Percentiles rank a stretch among this genome's conserved stretches.
phyloP scores from a whole-genome alignment of 257 asterid genomes.

The Verbena officinalis region DNA sequence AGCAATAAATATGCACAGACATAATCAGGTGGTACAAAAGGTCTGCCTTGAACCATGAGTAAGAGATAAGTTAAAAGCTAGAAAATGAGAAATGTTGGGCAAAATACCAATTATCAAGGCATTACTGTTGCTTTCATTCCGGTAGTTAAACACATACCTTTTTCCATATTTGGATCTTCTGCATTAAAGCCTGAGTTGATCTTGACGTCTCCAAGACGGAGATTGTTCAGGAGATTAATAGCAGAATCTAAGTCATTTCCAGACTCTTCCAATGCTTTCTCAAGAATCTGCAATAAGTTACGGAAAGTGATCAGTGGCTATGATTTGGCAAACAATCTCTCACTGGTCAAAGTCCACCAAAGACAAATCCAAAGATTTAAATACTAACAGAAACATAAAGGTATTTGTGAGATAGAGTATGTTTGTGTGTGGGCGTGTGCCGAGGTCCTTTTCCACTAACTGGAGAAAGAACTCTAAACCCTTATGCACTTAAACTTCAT shows the following conservation, averaged over 20 bases:
- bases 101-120: slow-evolving; percentile 5
- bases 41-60: not conserved
- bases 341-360: not conserved
- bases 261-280: slow-evolving; percentile 53
- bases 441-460: too few relatives aligned
- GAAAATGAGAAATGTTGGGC: not conserved
- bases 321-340: slow-evolving; percentile 4
- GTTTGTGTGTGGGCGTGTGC: too few relatives aligned
- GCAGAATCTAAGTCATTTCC: slow-evolving; percentile 58
- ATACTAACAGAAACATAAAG: too few relatives aligned
- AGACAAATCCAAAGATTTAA: not conserved
- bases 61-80: slow-evolving; percentile 13
- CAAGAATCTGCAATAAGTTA: slow-evolving; percentile 50
- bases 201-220: slow-evolving; percentile 40
- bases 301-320: slow-evolving; percentile 15
- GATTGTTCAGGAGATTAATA: slow-evolving; percentile 50
- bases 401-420: too few relatives aligned
- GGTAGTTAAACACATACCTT: slow-evolving; percentile 38
- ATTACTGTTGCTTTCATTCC: not conserved
- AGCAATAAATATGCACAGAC: not conserved
- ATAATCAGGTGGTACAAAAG: not conserved
- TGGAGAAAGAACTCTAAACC: not conserved
- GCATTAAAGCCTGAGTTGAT: slow-evolving; percentile 36
- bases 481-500: not conserved
- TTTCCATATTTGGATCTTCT: slow-evolving; percentile 30